Evolutionary conservation across 2,329 filamentous ascomycete species (phyloP).

Genomic region (Xylariaceae sp.): DNA sequence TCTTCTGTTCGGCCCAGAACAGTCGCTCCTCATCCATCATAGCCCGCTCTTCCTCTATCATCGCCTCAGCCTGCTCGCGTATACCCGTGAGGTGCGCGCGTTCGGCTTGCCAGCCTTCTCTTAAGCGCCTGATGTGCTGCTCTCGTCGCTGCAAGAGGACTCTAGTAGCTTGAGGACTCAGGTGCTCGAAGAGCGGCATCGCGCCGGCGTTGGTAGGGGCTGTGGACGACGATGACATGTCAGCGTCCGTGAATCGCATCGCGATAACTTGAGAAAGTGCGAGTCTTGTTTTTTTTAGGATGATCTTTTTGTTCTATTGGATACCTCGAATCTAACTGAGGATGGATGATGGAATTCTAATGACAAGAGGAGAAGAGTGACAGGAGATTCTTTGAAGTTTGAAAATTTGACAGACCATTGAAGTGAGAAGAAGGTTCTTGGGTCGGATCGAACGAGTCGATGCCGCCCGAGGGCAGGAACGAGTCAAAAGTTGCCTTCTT

Average conservation of each 20-base stretch:
- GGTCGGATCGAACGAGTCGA: conserved; percentile 32
- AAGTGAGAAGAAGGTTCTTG: conserved; percentile 25
- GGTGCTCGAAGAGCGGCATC: conserved; percentile 22
- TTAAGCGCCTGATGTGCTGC: conserved; percentile 28
- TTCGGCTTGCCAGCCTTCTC: conserved; percentile 50
- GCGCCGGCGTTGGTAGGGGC: conserved; percentile 14
- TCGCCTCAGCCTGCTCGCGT: conserved; percentile 48
- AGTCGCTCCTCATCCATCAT: conserved; percentile 49
- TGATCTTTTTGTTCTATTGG: neutral
- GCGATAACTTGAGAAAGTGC: conserved; percentile 24
- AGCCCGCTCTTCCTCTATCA: conserved; percentile 50
- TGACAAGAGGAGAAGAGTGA: conserved; percentile 29
- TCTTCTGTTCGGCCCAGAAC: conserved; percentile 44
- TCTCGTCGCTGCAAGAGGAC: conserved; percentile 27
- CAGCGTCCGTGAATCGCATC: conserved; percentile 20
- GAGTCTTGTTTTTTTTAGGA: conserved; percentile 25
- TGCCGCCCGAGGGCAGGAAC: conserved; percentile 38
- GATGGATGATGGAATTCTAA: too few relatives aligned
- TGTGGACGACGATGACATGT: conserved; percentile 24
- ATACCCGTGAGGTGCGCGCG: conserved; percentile 50
- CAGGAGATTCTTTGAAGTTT: conserved; percentile 24
- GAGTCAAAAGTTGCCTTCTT: conserved; percentile 34
- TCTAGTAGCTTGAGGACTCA: conserved; percentile 21
- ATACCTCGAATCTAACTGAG: too few relatives aligned
- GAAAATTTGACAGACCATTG: conserved; percentile 31